These are phyloP conservation scores for Chlorella sorokiniana DNA, from an alignment of 139 green algal species.

Conservation along the genomic window DNA sequence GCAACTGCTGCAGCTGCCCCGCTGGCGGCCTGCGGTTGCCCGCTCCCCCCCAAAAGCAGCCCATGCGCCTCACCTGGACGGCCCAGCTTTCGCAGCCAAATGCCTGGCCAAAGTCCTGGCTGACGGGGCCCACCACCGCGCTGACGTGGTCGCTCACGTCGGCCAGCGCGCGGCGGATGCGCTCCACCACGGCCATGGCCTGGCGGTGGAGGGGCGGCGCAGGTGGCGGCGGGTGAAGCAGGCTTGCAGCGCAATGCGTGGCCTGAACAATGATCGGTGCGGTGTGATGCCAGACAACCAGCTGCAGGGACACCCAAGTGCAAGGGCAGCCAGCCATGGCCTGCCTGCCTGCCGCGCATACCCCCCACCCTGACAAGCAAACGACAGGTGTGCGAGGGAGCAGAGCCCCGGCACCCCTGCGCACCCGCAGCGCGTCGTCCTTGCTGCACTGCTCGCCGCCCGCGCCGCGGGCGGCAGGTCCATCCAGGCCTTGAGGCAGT, in stretches of 20 bases:
- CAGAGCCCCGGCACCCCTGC: background rate
- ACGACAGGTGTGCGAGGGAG: background rate
- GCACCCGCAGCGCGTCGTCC: constrained; percentile 79
- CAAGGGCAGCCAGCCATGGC: background rate
- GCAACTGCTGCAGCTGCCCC: too few relatives aligned
- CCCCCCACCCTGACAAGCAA: background rate
- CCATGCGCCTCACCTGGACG: constrained; percentile 45
- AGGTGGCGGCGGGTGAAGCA: background rate
- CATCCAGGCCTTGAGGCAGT: constrained; percentile 92
- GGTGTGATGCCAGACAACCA: too few relatives aligned
- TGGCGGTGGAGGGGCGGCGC: constrained; percentile 20
- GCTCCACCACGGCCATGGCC: constrained; percentile 88
- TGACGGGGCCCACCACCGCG: constrained; percentile 58
- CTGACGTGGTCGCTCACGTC: constrained; percentile 65
- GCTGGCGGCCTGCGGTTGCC: too few relatives aligned
- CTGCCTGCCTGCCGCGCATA: background rate
- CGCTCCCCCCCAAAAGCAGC: background rate
- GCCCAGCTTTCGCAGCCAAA: constrained; percentile 89
- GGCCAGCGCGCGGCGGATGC: constrained; percentile 80
- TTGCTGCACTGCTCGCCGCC: constrained; percentile 64
- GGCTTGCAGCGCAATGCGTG: background rate
- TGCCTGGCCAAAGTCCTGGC: constrained; percentile 65
- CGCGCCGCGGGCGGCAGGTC: constrained; percentile 71
- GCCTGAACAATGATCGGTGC: too few relatives aligned
- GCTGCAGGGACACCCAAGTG: background rate